These are phyloP conservation scores for Trypanosoma rangeli DNA, from an alignment of 208 protist genomes.

Conservation along the genomic window DNA sequence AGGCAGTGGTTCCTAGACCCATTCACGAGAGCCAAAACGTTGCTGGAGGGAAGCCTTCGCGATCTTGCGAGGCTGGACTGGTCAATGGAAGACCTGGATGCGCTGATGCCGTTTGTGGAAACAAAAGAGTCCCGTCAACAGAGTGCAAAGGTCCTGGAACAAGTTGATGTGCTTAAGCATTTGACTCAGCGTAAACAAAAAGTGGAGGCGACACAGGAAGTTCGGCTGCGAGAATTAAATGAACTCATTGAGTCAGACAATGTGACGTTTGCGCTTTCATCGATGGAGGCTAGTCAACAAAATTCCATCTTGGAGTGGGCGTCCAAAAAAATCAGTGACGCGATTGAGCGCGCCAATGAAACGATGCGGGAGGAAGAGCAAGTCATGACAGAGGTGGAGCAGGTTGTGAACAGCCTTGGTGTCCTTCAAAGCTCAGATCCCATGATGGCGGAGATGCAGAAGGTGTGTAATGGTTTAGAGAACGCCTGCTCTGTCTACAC, in stretches of 20 bases:
- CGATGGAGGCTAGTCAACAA: constrained; percentile 53
- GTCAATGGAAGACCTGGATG: constrained; percentile 70
- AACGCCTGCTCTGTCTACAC: constrained; percentile 57
- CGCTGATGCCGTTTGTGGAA: constrained; percentile 80
- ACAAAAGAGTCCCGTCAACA: constrained; percentile 64
- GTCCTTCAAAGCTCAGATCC: constrained; percentile 77
- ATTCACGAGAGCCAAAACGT: constrained; percentile 43
- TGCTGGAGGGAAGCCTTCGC: constrained; percentile 49
- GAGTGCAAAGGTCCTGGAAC: constrained; percentile 49
- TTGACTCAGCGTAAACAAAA: constrained; percentile 42
- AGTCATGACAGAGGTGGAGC: constrained; percentile 48
- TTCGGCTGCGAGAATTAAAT: constrained; percentile 41
- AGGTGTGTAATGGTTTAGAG: constrained; percentile 76
- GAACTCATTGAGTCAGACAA: constrained; percentile 73
- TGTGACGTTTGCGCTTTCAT: constrained; percentile 62
- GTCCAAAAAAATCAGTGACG: constrained; percentile 54
- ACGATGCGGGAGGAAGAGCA: constrained; percentile 40
- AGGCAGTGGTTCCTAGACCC: constrained; percentile 47
- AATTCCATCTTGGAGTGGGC: constrained; percentile 50
- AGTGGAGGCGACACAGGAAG: constrained; percentile 41
- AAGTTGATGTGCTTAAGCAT: constrained; percentile 53
- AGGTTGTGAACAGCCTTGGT: constrained; percentile 48
- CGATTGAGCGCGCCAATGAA: constrained; percentile 56
- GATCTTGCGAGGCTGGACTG: constrained; percentile 72
- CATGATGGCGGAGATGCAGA: constrained; percentile 59